These are phyloP conservation scores for Aspergillus vadensis DNA, from an alignment of 2,329 filamentous ascomycete genomes.

Conservation along the genomic window DNA sequence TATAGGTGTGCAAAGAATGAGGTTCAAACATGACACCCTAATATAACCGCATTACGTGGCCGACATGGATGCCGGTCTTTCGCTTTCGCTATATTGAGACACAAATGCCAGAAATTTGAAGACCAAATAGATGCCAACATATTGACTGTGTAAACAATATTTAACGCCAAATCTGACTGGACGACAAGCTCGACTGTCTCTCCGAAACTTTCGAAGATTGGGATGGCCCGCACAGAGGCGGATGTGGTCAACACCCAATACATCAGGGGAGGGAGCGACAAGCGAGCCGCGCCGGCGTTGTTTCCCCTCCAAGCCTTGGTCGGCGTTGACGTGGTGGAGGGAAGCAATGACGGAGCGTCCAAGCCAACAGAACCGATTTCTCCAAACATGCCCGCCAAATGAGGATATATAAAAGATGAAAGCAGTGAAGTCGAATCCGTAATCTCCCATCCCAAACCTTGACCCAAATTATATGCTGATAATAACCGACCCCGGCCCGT, in stretches of 20 bases:
- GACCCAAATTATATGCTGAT: conserved; percentile 20
- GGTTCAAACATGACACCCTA: conserved; percentile 3
- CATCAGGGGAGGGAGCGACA: conserved; percentile 10
- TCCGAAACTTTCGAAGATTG: conserved; percentile 12
- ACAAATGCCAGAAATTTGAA: conserved; percentile 1
- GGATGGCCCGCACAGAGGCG: conserved; percentile 11
- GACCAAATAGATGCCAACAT: conserved; percentile 10
- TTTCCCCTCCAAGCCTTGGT: background rate
- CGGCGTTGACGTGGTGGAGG: conserved; percentile 6
- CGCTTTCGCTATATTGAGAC: background rate
- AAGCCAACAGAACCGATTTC: conserved; percentile 21
- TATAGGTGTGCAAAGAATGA: background rate
- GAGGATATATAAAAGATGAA: conserved; percentile 18
- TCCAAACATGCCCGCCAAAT: conserved; percentile 20
- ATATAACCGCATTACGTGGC: background rate
- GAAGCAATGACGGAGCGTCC: conserved; percentile 15
- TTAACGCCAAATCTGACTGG: conserved; percentile 13
- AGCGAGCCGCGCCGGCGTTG: conserved; percentile 8
- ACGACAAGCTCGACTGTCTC: conserved; percentile 9
- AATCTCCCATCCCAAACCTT: conserved; percentile 15
- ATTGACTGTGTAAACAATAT: conserved; percentile 19
- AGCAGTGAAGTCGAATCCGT: conserved; percentile 19
- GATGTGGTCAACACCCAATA: conserved; percentile 10
- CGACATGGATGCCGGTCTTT: background rate
- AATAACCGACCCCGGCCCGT: conserved; percentile 12